Percentiles rank a stretch among this genome's conserved stretches.
These are phyloP conservation scores for Akanthomyces lecanii DNA, from an alignment of 2,329 filamentous ascomycete genomes.

Conservation along the genomic window DNA sequence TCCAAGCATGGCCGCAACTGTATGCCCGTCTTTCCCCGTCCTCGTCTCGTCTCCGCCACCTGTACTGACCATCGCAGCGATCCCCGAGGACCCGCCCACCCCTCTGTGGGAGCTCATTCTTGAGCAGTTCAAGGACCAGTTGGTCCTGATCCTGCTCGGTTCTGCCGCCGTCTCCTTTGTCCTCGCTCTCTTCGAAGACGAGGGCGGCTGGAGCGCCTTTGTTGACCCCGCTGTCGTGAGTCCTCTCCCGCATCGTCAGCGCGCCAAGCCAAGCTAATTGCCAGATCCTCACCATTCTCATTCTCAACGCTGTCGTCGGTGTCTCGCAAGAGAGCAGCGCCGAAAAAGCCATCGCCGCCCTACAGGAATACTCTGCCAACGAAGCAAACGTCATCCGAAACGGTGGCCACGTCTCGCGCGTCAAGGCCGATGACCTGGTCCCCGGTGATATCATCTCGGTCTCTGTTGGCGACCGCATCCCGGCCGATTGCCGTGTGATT, in stretches of 20 bases:
- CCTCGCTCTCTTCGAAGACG: conserved; percentile 86
- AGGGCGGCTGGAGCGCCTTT: conserved; percentile 93
- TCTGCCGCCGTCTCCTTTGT: conserved; percentile 93
- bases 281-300: conserved; percentile 91
- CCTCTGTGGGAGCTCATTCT: conserved; percentile 94
- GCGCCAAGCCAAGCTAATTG: conserved; percentile 10
- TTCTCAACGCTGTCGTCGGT: conserved; percentile 94
- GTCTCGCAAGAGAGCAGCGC: conserved; percentile 98
- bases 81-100: conserved; percentile 85
- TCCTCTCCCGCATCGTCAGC: conserved; percentile 24
- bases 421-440: conserved; percentile 96
- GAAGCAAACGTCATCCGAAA: conserved; percentile 90
- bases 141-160: conserved; percentile 89
- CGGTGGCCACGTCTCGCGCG: conserved; percentile 66
- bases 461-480: conserved; percentile 85
- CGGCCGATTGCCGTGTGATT: conserved; percentile 87
- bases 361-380: conserved; percentile 98
- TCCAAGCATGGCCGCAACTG: conserved; percentile 63
- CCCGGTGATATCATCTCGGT: conserved; percentile 90
- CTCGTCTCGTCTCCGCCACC: not conserved
- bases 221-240: conserved; percentile 91
- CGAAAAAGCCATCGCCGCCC: conserved; percentile 94
- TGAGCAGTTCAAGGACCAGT: conserved; percentile 98
- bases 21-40: conserved; percentile 33
- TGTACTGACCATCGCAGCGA: conserved; percentile 38